These are phyloP conservation scores for Mrakia gelida DNA, from an alignment of 768 basidiomycete species.

Conservation along the genomic window DNA sequence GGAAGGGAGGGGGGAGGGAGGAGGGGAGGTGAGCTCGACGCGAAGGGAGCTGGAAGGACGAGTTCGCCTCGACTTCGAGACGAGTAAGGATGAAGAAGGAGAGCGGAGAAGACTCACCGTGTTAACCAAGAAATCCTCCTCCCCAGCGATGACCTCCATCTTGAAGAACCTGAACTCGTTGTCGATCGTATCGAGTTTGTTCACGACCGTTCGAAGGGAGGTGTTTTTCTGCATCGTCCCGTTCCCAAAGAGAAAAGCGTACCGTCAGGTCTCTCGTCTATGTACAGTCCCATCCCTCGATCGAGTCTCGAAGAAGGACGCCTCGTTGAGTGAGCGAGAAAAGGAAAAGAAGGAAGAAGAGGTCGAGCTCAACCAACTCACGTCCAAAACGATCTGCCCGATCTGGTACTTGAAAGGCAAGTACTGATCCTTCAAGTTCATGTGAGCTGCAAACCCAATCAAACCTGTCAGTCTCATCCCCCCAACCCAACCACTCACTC, in stretches of 20 bases:
- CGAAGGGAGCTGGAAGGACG: too few relatives aligned
- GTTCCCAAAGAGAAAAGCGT: neutral
- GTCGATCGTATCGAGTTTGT: slow-evolving; percentile 84
- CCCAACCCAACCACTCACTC: neutral
- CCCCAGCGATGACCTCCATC: slow-evolving; percentile 95
- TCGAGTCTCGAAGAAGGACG: neutral
- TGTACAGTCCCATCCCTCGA: neutral
- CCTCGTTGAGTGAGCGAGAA: neutral
- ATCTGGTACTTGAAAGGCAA: slow-evolving; percentile 85
- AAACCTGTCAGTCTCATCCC: neutral
- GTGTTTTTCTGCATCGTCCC: slow-evolving; percentile 69
- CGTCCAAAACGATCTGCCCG: slow-evolving; percentile 87
- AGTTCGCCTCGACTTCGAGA: neutral
- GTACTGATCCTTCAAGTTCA: slow-evolving; percentile 87
- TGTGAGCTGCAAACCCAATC: slow-evolving; percentile 59
- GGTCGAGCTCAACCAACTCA: slow-evolving; percentile 47
- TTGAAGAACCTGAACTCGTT: slow-evolving; percentile 84
- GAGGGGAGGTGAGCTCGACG: neutral
- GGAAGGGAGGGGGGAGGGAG: neutral
- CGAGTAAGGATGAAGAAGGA: neutral
- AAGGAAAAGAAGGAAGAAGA: neutral
- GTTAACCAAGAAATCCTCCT: slow-evolving; percentile 76
- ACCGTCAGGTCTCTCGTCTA: too few relatives aligned
- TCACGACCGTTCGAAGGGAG: slow-evolving; percentile 78
- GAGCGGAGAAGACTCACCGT: slow-evolving; percentile 58